These are phyloP conservation scores for Ceratocystis lukuohia DNA, from an alignment of 2,329 filamentous ascomycete genomes.

Conservation along the genomic window DNA sequence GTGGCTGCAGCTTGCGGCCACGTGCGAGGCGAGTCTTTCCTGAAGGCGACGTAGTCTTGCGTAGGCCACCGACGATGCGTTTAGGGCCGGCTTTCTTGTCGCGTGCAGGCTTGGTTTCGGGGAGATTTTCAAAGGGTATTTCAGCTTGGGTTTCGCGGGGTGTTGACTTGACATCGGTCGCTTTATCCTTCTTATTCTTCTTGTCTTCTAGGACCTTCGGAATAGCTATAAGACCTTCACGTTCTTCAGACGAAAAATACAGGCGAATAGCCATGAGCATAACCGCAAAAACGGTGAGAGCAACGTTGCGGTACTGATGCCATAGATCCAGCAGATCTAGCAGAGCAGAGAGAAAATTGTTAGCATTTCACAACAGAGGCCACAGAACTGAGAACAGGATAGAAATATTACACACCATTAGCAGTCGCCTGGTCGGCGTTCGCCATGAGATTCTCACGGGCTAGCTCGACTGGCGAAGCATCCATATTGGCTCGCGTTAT, in stretches of 20 bases:
- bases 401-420: background rate
- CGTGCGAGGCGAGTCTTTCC: constrained; percentile 22
- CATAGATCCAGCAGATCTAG: constrained; percentile 32
- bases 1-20: constrained; percentile 46
- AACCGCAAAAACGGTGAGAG: constrained; percentile 30
- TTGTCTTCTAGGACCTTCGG: constrained; percentile 27
- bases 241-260: constrained; percentile 31
- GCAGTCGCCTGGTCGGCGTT: background rate
- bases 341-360: background rate
- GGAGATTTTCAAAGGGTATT: background rate
- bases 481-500: constrained; percentile 11
- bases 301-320: constrained; percentile 35
- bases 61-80: constrained; percentile 36
- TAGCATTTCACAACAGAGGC: background rate
- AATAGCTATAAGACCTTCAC: constrained; percentile 28
- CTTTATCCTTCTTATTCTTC: constrained; percentile 12
- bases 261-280: constrained; percentile 30
- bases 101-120: constrained; percentile 24
- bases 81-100: constrained; percentile 26
- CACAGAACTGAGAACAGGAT: background rate
- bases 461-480: constrained; percentile 12
- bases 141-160: constrained; percentile 11
- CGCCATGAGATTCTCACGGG: constrained; percentile 7
- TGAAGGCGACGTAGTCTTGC: constrained; percentile 22
- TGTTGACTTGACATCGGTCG: background rate